Evolutionary conservation across 2,329 filamentous ascomycete species (phyloP).

Genomic region (Dryadomyces quercus-mongolicae): DNA sequence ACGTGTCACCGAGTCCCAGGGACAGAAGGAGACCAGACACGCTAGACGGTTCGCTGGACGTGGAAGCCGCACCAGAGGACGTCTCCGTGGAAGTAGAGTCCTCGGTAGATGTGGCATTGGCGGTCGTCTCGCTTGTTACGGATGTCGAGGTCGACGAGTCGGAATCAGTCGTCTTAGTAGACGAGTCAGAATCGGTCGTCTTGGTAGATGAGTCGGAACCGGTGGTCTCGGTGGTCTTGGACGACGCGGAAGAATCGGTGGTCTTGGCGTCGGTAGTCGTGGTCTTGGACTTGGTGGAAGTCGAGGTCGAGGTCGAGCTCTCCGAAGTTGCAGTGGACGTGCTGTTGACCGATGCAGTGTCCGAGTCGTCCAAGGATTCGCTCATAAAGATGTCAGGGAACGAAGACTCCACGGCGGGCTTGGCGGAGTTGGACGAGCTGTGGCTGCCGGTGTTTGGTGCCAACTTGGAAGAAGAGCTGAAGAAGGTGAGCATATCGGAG

Average conservation of each 20-base stretch:
- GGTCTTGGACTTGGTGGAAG: not conserved
- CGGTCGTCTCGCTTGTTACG: no score
- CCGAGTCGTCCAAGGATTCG: not conserved
- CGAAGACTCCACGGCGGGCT: no score
- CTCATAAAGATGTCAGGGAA: no score
- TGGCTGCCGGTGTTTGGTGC: not conserved
- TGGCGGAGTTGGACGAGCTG: not conserved
- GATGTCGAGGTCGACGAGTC: not conserved
- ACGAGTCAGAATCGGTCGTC: not conserved
- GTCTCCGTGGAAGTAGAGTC: not conserved
- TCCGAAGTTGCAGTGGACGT: not conserved
- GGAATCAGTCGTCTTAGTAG: not conserved
- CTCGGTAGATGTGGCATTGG: no score
- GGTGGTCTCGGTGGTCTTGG: not conserved
- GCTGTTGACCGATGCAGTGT: not conserved
- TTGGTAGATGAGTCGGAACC: no score
- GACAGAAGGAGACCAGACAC: constrained; percentile 8
- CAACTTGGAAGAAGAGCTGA: not conserved
- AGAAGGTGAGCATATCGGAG: not conserved
- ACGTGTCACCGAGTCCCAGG: not conserved
- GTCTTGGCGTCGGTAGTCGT: not conserved
- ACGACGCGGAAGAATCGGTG: not conserved
- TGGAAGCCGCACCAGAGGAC: not conserved
- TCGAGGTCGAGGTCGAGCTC: not conserved
- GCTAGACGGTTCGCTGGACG: constrained; percentile 9